Base-by-base conservation (phyloP, 2,329 filamentous ascomycete genomes). In the Aspergillus texensis region DNA sequence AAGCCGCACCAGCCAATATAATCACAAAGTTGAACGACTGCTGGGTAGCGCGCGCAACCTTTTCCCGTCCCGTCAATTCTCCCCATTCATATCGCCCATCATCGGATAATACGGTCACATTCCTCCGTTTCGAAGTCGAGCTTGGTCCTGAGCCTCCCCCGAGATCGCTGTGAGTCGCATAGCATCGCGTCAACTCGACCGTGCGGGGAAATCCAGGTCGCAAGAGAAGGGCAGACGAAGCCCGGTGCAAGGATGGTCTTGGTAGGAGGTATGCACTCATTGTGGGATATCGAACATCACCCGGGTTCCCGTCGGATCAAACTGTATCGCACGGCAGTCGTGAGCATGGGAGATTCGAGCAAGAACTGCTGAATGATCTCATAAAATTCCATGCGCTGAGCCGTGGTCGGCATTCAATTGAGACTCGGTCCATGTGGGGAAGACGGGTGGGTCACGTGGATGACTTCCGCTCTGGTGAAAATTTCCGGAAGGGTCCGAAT, bases 21-120 rank as follows among this genome's bases (percentile, higher is more conserved):
- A 97, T 79, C 68, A 90, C 85, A 68, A 97, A 88, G 78, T 98
- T 97, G 82, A 96, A 90, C 19, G 90, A 91, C 78, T 97, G 94
- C 78, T 97, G 94, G 0, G 92, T 94, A 10, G 93, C 91, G 45
- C 94, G 87, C 28, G 90, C 91, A 3, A 89, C 88, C 78, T 97
- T 97, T 76, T 97, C 94, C 55, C 82, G 82, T 0, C 80, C 82
- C 0, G 89, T 93, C 2, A 98, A 85, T 60, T 95, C 84, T 3
- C 82, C 85, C 94, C 94, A 98, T 4, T 88, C 87, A 1, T 97
- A 88, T 67, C 86, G 85, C 9, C 94, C 94, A 72, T 93, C 91
- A 71, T 97, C 94, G 71, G 93, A 95, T 72, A 94, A 89, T 0
- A 94, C 86, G 0, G 93, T 97, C 30, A 97, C 88, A 45, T 88